Conservation (phyloP, 2,329 filamentous ascomycete genomes). For the Ceratocystis diversiconidia region DNA sequence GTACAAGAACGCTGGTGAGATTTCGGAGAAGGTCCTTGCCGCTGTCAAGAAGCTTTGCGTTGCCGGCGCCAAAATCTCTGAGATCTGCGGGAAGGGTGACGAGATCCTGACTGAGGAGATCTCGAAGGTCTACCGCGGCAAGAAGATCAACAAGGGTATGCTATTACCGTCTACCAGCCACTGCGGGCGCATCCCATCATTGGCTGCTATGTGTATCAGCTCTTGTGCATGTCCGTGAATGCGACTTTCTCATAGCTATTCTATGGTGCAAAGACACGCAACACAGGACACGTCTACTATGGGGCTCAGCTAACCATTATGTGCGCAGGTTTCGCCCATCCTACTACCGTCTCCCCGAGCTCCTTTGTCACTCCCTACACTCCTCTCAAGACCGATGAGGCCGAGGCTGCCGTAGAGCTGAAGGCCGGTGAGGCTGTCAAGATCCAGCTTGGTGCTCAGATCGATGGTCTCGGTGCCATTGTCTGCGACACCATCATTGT, state of each 20-base stretch:
- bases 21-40: conserved; percentile 90
- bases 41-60: conserved; percentile 61
- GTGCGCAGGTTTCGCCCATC: conserved; percentile 65
- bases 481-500: conserved; percentile 86
- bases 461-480: conserved; percentile 92
- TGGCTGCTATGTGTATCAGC: not conserved
- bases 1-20: conserved; percentile 92
- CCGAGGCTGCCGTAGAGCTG: conserved; percentile 66
- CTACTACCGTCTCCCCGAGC: conserved; percentile 86
- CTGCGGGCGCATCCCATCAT: not conserved
- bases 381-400: conserved; percentile 70
- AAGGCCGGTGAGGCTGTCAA: conserved; percentile 82
- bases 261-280: not conserved
- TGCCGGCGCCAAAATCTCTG: conserved; percentile 81
- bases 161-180: conserved; percentile 18
- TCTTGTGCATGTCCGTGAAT: not conserved
- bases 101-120: conserved; percentile 88
- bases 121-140: conserved; percentile 92
- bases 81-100: conserved; percentile 91
- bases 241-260: not conserved
- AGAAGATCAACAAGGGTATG: conserved; percentile 85
- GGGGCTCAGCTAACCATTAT: conserved; percentile 5
- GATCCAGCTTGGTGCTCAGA: conserved; percentile 98
- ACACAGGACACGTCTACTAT: not conserved
- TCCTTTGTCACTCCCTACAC: conserved; percentile 96